These are phyloP conservation scores for Herpetomonas tarakana DNA, from an alignment of 208 protist genomes.

Conservation along the genomic window DNA sequence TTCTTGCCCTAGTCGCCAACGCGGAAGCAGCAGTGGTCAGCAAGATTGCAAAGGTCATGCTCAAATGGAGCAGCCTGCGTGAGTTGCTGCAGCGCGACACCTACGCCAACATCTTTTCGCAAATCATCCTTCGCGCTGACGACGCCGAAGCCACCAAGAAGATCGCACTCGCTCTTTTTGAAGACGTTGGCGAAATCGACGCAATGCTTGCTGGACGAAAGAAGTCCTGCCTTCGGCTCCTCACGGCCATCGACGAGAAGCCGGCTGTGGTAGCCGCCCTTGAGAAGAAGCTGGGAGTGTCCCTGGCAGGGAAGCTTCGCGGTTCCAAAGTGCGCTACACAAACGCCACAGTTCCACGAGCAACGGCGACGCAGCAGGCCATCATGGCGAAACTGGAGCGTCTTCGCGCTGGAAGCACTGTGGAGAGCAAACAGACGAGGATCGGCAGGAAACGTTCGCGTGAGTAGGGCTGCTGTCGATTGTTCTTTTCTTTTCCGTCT, in stretches of 20 bases:
- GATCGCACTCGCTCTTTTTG: slow-evolving; percentile 38
- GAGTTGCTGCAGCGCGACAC: slow-evolving; percentile 33
- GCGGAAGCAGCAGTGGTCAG: slow-evolving; percentile 21
- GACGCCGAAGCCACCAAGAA: slow-evolving; percentile 28
- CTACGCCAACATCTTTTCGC: slow-evolving; percentile 44
- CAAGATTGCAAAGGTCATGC: slow-evolving; percentile 31
- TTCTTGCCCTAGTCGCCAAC: slow-evolving; percentile 36
- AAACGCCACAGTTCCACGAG: slow-evolving; percentile 58
- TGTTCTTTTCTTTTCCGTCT: slow-evolving; percentile 1
- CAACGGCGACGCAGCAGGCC: slow-evolving; percentile 46
- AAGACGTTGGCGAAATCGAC: slow-evolving; percentile 41
- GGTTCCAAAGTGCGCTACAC: slow-evolving; percentile 57
- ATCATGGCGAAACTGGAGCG: slow-evolving; percentile 62
- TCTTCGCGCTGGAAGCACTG: slow-evolving; percentile 16
- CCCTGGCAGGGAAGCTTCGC: slow-evolving; percentile 43
- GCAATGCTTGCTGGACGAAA: slow-evolving; percentile 45
- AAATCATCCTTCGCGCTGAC: slow-evolving; percentile 31
- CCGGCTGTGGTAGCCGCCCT: slow-evolving; percentile 33
- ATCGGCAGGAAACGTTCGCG: neutral
- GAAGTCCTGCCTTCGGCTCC: slow-evolving; percentile 44
- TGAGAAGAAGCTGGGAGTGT: slow-evolving; percentile 35
- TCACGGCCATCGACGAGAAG: slow-evolving; percentile 44
- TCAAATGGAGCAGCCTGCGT: slow-evolving; percentile 46
- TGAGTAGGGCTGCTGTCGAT: slow-evolving; percentile 2
- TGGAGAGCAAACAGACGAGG: slow-evolving; percentile 9